Evolutionary conservation across 805 yeast genomes (phyloP).

Genomic region (Gaillardinia entomophila): DNA sequence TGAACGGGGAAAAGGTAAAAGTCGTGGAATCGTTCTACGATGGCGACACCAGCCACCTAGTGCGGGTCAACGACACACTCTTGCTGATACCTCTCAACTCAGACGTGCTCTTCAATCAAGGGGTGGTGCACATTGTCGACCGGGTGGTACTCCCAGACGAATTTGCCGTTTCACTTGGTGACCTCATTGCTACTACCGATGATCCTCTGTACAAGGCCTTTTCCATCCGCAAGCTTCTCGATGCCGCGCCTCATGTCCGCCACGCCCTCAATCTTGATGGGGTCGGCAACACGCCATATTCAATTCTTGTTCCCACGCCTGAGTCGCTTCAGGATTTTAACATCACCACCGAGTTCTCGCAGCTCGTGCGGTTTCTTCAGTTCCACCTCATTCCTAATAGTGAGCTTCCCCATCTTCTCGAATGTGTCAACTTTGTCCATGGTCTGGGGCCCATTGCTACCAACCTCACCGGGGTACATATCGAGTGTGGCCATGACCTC

Average conservation of each 20-base stretch:
- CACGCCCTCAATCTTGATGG: conserved; percentile 31
- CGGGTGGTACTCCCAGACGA: conserved; percentile 51
- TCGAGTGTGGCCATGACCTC: conserved; percentile 1
- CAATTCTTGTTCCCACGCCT: conserved; percentile 69
- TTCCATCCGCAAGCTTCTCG: conserved; percentile 42
- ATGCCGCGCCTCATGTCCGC: conserved; percentile 34
- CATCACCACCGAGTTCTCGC: conserved; percentile 36
- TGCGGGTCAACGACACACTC: conserved; percentile 25
- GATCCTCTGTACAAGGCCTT: conserved; percentile 20
- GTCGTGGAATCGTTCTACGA: conserved; percentile 14
- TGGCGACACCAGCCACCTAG: conserved; percentile 14
- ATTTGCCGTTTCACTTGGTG: conserved; percentile 46
- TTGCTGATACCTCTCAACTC: conserved; percentile 37
- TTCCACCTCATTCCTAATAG: conserved; percentile 66
- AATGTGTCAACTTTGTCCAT: conserved; percentile 33
- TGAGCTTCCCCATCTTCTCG: conserved; percentile 40
- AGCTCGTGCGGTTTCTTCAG: conserved; percentile 50
- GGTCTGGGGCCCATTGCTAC: not conserved
- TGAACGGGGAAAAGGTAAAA: conserved; percentile 23
- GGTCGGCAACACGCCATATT: conserved; percentile 27
- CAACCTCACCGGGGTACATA: conserved; percentile 1
- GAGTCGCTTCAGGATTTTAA: conserved; percentile 50
- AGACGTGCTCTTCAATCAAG: conserved; percentile 75
- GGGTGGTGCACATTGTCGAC: conserved; percentile 72
- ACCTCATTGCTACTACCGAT: conserved; percentile 53